Evolutionary conservation across 257 asterid species (phyloP), one percentile per base, ranked within the genome.

Genomic region (Solanum dulcamara): DNA sequence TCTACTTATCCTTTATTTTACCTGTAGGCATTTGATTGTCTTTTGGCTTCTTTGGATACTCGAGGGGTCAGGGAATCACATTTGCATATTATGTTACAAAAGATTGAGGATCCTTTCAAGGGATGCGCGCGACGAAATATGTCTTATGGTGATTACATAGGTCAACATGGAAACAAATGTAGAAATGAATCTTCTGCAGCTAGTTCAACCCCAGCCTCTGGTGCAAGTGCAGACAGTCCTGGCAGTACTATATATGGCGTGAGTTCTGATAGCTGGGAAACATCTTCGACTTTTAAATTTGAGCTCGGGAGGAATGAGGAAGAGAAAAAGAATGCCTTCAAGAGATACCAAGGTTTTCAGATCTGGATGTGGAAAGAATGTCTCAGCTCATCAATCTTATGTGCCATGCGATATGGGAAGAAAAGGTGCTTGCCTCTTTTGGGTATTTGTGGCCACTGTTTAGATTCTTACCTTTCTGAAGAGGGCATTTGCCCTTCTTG

Each of bases 31-130:
- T 95, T 95, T 88, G 98, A 94, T 87, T 84, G 94, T 83, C 97
- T 97, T 77, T 84, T 90, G 87, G 75, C 88, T 80, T 91, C 99
- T 50, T 89, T 95, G 94, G 99, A 97, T 90, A 91, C 91, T 67
- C 97, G 99, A 66, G 99, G 99, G 38, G 87, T 91, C 81, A 90
- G 99, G 91, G 99, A 97, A 90, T 97, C 99, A 62, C 99, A 97
- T 92, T 86, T 97, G 92, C 97, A 93, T 86, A 90, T 94, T 88
- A 97, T 97, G 99, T 84, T 97, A 90, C 94, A 92, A 87, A 97
- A 94, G 89, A 93, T 94, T 88, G 97, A 95, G 89, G 89, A 48
- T 57, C 90, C 92, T 86, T 97, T 97, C 91, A 93, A 92, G 88
- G 96, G 92, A 85, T 85, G 93, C 84, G 89, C 92, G 75, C 85